Evolutionary conservation across 257 asterid species (phyloP), one percentile per base, ranked within the genome.

Genomic region (Plantago major): DNA sequence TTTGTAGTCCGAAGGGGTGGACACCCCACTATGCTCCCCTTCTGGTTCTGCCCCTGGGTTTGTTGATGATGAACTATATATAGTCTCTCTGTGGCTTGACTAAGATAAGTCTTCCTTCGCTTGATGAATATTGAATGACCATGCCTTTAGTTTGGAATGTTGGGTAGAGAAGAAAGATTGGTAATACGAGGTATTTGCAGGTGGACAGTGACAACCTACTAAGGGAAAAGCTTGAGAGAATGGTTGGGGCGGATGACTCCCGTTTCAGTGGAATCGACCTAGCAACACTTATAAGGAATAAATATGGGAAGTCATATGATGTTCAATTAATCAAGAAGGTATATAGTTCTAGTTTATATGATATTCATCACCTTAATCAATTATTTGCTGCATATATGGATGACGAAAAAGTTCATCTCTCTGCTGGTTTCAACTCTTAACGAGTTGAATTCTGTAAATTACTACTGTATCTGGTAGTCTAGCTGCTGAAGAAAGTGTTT

Each of bases 241-340:
- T 84, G 15, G 84, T 86, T 68, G 95, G 99, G 66, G 61, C 56
- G 49, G 97, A 92, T 71, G 99, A 92, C 74, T 84, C 97, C 28
- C 63, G 82, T 60, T 92, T 92, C 79, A 92, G 90, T 54, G 99
- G 97, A 52, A 78, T 81, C 38, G 99, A 92, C 69, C 88, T 92
- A 44, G 99, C 99, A 44, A 86, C 95, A 62, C 89, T 92, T 43
- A 92, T 92, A 67, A 75, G 99, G 72, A 92, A 92, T 66, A 92
- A 80, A 73, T 92, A 79, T 60, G 99, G 99, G 60, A 82, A 88
- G 67, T 92, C 99, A 47, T 92, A 92, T 63, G 99, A 92, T 74
- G 97, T 92, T 73, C 97, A 82, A 69, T 69, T 92, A 50, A 92
- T 92, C 75, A 92, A 83, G 82, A 92, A 92, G 99, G 99, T 89